A percentile compares a stretch with the other conserved stretches of the same genome.
Evolutionary conservation across 805 yeast species (phyloP).

Genomic region (Saccharomycopsis guyanensis): DNA sequence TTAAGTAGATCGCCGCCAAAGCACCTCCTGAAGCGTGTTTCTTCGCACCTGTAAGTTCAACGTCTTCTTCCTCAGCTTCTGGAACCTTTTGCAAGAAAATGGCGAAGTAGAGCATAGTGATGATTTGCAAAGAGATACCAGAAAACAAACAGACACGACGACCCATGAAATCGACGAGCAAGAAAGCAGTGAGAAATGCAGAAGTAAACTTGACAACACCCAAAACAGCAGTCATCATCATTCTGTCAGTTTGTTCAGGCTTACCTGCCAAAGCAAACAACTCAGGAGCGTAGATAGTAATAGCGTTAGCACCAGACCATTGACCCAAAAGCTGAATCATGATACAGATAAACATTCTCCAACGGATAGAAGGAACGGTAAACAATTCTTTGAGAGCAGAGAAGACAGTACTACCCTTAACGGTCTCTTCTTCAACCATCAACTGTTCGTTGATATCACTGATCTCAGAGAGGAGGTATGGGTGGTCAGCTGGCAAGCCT

Average conservation of each 20-base stretch:
- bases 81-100: conserved; percentile 40
- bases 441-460: conserved; percentile 42
- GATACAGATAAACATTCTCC: conserved; percentile 38
- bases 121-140: conserved; percentile 40
- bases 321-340: conserved; percentile 43
- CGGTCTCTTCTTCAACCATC: neutral
- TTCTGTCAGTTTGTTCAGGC: conserved; percentile 27
- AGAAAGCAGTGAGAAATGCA: neutral
- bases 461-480: conserved; percentile 43
- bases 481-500: conserved; percentile 39
- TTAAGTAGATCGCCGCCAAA: conserved; percentile 40
- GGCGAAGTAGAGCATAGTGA: conserved; percentile 40
- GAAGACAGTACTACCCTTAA: conserved; percentile 21
- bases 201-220: neutral
- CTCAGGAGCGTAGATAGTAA: conserved; percentile 51
- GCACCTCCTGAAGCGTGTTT: conserved; percentile 39
- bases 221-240: neutral
- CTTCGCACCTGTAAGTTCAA: conserved; percentile 28
- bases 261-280: conserved; percentile 42
- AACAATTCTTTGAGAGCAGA: conserved; percentile 31
- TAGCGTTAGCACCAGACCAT: conserved; percentile 53
- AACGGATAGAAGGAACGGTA: conserved; percentile 33
- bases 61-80: conserved; percentile 31
- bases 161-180: conserved; percentile 38
- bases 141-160: conserved; percentile 41